Conservation (phyloP, 495 filamentous ascomycete species). For the Neurospora sublineolata region DNA sequence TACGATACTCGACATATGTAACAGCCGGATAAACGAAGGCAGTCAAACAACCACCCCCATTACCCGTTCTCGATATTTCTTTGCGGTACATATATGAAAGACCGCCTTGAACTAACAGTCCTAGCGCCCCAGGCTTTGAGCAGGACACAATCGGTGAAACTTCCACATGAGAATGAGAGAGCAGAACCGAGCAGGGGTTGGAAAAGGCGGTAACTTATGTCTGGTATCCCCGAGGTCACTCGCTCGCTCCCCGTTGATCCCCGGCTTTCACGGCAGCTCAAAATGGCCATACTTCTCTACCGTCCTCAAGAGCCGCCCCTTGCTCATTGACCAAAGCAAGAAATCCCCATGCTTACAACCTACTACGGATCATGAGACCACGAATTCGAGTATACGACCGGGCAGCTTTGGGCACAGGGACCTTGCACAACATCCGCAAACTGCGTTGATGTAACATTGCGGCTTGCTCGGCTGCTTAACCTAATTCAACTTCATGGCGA, state of each 20-base stretch:
- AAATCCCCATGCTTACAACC: not conserved
- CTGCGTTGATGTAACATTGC: not conserved
- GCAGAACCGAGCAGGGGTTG: not conserved
- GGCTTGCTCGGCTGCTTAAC: not conserved
- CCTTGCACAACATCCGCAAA: not conserved
- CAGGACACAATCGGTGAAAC: not conserved
- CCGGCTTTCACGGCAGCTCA: not conserved
- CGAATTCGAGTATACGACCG: not conserved
- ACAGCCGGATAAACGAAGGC: not conserved
- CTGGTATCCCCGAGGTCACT: not conserved
- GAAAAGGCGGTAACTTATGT: not conserved
- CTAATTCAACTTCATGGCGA: not conserved
- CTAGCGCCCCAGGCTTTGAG: not conserved
- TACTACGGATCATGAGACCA: not conserved
- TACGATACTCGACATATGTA: not conserved
- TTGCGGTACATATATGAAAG: not conserved
- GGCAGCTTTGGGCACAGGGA: not conserved
- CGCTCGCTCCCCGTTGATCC: not conserved
- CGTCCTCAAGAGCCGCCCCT: not conserved
- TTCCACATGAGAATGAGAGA: not conserved
- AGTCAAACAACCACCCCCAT: not conserved
- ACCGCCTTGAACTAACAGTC: not conserved
- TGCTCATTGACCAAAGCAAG: not conserved
- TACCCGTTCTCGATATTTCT: not conserved
- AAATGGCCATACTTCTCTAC: not conserved